phyloP scores from a whole-genome alignment of 2,329 filamentous ascomycete genomes.

The Exophiala sideris region DNA sequence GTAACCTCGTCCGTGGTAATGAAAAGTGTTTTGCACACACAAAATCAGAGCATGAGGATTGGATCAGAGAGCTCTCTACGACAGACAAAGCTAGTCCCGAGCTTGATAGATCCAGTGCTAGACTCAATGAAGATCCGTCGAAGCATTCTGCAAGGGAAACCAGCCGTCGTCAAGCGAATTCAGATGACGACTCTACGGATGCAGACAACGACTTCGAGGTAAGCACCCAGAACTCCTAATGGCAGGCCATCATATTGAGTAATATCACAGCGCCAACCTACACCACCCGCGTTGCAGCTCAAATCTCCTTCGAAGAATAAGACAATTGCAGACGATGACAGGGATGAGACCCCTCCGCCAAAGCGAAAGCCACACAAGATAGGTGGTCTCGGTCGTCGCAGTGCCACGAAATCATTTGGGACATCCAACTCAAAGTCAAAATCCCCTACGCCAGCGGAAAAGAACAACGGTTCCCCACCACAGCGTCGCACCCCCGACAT shows the following conservation, averaged over 20 bases:
- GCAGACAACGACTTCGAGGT: slow-evolving; percentile 27
- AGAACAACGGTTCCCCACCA: not conserved
- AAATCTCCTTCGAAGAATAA: not conserved
- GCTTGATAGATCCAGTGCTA: not conserved
- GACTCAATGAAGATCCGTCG: not conserved
- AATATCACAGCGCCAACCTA: slow-evolving; percentile 18
- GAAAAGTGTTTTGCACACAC: slow-evolving; percentile 23
- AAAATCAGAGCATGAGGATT: slow-evolving; percentile 17
- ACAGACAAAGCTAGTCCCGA: not conserved
- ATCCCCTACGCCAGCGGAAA: not conserved
- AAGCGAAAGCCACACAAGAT: slow-evolving; percentile 10
- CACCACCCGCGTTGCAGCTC: slow-evolving; percentile 14
- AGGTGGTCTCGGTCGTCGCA: slow-evolving; percentile 11
- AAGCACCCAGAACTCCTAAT: not conserved
- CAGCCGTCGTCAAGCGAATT: not conserved
- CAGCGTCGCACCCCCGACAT: slow-evolving; percentile 2
- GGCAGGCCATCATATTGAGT: not conserved
- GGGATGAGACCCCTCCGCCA: slow-evolving; percentile 8
- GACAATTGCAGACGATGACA: not conserved
- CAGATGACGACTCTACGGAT: slow-evolving; percentile 10
- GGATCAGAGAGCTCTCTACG: slow-evolving; percentile 14
- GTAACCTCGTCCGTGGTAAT: slow-evolving; percentile 18
- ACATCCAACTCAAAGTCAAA: not conserved
- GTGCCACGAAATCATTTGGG: slow-evolving; percentile 17
- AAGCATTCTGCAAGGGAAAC: not conserved